A percentile compares a stretch with the other conserved stretches of the same genome.
phyloP scores from a whole-genome alignment of 2,329 filamentous ascomycete genomes.

The Aspergillus puulaauensis region DNA sequence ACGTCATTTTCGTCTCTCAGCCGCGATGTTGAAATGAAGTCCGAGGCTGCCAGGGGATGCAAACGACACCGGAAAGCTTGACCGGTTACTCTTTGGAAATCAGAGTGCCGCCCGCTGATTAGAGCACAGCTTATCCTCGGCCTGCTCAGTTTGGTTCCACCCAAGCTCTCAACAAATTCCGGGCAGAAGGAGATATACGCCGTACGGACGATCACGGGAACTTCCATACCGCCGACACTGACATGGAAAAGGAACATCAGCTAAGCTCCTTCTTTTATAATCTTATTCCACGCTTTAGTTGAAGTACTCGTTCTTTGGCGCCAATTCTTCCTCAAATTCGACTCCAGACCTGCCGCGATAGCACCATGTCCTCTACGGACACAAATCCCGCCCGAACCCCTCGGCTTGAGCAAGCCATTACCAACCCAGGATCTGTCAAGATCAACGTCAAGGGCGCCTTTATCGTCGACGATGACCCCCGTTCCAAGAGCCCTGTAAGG shows the following conservation, averaged over 20 bases:
- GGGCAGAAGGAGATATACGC: slow-evolving; percentile 48
- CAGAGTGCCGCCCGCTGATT: neutral
- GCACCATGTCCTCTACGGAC: slow-evolving; percentile 33
- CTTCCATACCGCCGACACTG: slow-evolving; percentile 22
- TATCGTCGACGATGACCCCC: slow-evolving; percentile 80
- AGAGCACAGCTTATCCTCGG: slow-evolving; percentile 7
- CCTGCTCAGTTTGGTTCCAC: slow-evolving; percentile 13
- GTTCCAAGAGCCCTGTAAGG: slow-evolving; percentile 49
- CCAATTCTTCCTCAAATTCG: slow-evolving; percentile 1
- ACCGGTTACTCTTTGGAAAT: neutral
- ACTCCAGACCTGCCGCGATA: neutral
- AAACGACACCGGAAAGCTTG: neutral
- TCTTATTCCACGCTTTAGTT: slow-evolving; percentile 20
- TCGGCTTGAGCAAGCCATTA: slow-evolving; percentile 49
- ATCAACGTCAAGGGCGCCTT: slow-evolving; percentile 98
- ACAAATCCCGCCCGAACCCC: slow-evolving; percentile 25
- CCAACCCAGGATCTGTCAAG: slow-evolving; percentile 68
- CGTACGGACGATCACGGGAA: slow-evolving; percentile 45
- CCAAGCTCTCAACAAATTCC: slow-evolving; percentile 21
- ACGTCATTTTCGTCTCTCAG: slow-evolving; percentile 1
- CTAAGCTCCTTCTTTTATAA: neutral
- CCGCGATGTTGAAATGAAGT: neutral
- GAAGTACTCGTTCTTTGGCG: slow-evolving; percentile 11
- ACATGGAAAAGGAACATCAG: slow-evolving; percentile 6
- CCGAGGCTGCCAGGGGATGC: neutral